These are phyloP conservation scores for Cryptococcus sp. DNA, from an alignment of 1,284 basidiomycete species.

Conservation along the genomic window DNA sequence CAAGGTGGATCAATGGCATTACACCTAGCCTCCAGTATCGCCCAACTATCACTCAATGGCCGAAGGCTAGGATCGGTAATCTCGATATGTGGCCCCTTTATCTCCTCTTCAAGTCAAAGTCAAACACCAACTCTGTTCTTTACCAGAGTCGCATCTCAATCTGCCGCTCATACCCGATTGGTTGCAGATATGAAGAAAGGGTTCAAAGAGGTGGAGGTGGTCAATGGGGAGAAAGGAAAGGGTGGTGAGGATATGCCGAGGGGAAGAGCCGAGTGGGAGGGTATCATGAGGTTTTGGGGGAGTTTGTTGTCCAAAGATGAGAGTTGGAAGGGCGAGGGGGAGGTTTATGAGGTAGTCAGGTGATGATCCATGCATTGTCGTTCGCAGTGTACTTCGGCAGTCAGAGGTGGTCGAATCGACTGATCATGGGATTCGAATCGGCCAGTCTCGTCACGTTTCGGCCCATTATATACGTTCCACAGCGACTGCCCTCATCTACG, in stretches of 20 bases:
- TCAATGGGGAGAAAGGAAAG: constrained; percentile 40
- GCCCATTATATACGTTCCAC: no score
- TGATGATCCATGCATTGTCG: constrained; percentile 2
- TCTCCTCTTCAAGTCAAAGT: constrained; percentile 53
- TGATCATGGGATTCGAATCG: no score
- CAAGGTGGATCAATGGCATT: constrained; percentile 79
- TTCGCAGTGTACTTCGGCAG: background rate
- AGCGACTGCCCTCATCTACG: no score
- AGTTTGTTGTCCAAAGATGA: constrained; percentile 55
- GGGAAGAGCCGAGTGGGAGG: constrained; percentile 71
- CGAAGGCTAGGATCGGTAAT: constrained; percentile 60
- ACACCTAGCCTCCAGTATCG: constrained; percentile 57
- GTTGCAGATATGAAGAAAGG: constrained; percentile 58
- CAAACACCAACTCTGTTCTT: constrained; percentile 60
- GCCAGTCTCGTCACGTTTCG: no score
- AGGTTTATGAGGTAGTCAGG: constrained; percentile 64
- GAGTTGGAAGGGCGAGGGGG: constrained; percentile 54
- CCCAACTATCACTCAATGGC: constrained; percentile 1
- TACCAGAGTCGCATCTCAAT: constrained; percentile 52
- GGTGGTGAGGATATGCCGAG: constrained; percentile 64
- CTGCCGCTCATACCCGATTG: constrained; percentile 43
- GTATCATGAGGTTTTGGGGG: constrained; percentile 83
- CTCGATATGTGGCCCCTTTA: constrained; percentile 64
- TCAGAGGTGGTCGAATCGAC: no score
- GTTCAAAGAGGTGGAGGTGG: constrained; percentile 55